Evolutionary conservation across 176 grass and related monocot species (phyloP).

Genomic region (Oryza brachyantha): DNA sequence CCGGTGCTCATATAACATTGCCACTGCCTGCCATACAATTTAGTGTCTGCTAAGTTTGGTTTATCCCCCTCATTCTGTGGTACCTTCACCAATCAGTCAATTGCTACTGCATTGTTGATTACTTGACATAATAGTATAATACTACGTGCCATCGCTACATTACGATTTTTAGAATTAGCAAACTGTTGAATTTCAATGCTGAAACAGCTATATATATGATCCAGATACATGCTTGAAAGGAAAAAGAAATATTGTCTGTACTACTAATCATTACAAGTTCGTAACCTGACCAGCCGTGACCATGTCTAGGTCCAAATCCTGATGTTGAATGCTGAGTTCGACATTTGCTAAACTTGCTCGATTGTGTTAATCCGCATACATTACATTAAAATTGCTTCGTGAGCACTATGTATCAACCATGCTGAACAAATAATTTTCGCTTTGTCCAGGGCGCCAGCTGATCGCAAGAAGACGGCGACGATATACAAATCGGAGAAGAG

Average conservation of each 20-base stretch:
- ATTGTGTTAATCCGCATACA: too few species aligned
- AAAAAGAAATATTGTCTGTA: too few species aligned
- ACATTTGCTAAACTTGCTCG: too few species aligned
- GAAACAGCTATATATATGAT: background rate
- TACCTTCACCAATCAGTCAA: background rate
- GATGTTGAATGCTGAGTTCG: too few species aligned
- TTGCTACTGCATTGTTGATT: background rate
- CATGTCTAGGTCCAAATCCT: too few species aligned
- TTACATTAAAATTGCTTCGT: too few species aligned
- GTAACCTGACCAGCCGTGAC: too few species aligned
- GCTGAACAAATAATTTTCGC: background rate
- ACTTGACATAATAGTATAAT: background rate
- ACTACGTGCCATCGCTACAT: background rate
- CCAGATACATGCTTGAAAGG: background rate
- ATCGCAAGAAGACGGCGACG: constrained; percentile 50
- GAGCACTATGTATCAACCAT: background rate
- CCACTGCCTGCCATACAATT: background rate
- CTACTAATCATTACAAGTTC: too few species aligned
- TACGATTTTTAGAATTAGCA: background rate
- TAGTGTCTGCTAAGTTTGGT: background rate
- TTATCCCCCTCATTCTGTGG: background rate
- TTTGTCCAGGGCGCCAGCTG: constrained; percentile 44
- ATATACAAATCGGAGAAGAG: constrained; percentile 73
- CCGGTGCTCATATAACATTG: background rate
- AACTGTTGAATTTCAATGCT: background rate